Conservation (phyloP, 2,329 filamentous ascomycete species). For the Aspergillus spinulosporus region DNA sequence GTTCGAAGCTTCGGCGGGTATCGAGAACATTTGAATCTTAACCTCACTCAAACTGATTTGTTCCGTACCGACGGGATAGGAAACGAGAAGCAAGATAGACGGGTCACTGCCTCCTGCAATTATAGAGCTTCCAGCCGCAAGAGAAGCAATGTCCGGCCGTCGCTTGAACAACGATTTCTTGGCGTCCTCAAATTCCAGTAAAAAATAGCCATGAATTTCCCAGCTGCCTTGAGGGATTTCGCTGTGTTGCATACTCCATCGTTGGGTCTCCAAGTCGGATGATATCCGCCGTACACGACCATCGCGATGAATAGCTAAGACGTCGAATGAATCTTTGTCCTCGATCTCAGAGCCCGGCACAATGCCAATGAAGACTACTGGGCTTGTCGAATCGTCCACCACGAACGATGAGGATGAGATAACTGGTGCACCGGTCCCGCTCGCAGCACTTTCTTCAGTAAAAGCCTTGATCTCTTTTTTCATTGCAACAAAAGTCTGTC, state of each 20-base stretch:
- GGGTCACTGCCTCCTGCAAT: slow-evolving; percentile 30
- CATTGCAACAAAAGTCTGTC: slow-evolving; percentile 59
- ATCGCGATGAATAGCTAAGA: slow-evolving; percentile 47
- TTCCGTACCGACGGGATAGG: slow-evolving; percentile 35
- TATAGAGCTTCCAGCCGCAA: slow-evolving; percentile 36
- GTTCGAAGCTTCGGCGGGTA: slow-evolving; percentile 30
- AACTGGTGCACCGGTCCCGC: slow-evolving; percentile 32
- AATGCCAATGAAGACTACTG: slow-evolving; percentile 41
- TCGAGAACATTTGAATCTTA: slow-evolving; percentile 42
- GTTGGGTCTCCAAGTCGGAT: slow-evolving; percentile 41
- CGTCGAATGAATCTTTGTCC: slow-evolving; percentile 37
- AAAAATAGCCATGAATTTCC: slow-evolving; percentile 38
- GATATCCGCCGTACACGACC: slow-evolving; percentile 45
- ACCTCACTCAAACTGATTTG: slow-evolving; percentile 36
- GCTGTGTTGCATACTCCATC: slow-evolving; percentile 41
- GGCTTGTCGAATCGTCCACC: slow-evolving; percentile 39
- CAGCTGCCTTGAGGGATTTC: slow-evolving; percentile 32
- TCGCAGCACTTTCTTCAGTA: slow-evolving; percentile 47
- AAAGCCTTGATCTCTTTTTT: slow-evolving; percentile 56
- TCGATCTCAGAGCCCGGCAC: slow-evolving; percentile 33
- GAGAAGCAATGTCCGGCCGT: slow-evolving; percentile 41
- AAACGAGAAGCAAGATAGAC: slow-evolving; percentile 43
- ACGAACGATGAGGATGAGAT: slow-evolving; percentile 43
- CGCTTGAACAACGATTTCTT: slow-evolving; percentile 42
- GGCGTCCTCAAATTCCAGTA: slow-evolving; percentile 44